Evolutionary conservation across 2,329 filamentous ascomycete species (phyloP).

Genomic region (Claviceps lovelessii): DNA sequence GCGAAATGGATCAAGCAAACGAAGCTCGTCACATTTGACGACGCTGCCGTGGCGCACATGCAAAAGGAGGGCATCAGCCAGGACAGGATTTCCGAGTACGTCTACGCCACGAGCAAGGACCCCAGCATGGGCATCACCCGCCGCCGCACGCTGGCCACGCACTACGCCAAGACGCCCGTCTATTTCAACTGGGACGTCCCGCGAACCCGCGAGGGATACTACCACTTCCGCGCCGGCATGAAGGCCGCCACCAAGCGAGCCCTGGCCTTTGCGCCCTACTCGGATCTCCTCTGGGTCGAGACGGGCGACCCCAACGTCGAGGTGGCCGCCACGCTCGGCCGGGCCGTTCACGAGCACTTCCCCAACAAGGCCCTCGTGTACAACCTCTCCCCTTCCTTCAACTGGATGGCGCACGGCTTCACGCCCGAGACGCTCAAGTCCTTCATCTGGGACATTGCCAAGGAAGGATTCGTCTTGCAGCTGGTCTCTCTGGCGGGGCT

Average conservation of each 20-base stretch:
- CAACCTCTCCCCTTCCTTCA: conserved; percentile 92
- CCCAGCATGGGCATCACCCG: conserved; percentile 64
- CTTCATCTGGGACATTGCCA: conserved; percentile 93
- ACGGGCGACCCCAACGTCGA: conserved; percentile 76
- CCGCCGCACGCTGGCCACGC: conserved; percentile 56
- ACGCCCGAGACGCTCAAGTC: conserved; percentile 65
- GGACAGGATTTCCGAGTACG: conserved; percentile 53
- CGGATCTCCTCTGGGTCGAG: conserved; percentile 94
- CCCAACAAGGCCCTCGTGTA: conserved; percentile 88
- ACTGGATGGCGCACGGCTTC: conserved; percentile 96
- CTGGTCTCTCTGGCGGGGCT: conserved; percentile 52
- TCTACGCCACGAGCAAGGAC: conserved; percentile 44
- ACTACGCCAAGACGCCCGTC: conserved; percentile 52
- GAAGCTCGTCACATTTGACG: conserved; percentile 79
- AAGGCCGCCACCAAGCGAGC: conserved; percentile 82
- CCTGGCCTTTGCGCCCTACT: conserved; percentile 78
- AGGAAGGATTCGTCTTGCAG: conserved; percentile 65
- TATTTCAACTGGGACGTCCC: conserved; percentile 86
- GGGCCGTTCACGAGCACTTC: conserved; percentile 53
- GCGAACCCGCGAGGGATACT: conserved; percentile 84
- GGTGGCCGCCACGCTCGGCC: conserved; percentile 61
- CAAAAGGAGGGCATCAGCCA: conserved; percentile 48
- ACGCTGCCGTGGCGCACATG: conserved; percentile 69
- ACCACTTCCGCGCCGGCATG: conserved; percentile 79
- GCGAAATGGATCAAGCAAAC: conserved; percentile 77